A percentile compares a stretch with the other conserved stretches of the same genome.
phyloP scores from a whole-genome alignment of 768 basidiomycete species.

The Sporobolomyces phaffii region DNA sequence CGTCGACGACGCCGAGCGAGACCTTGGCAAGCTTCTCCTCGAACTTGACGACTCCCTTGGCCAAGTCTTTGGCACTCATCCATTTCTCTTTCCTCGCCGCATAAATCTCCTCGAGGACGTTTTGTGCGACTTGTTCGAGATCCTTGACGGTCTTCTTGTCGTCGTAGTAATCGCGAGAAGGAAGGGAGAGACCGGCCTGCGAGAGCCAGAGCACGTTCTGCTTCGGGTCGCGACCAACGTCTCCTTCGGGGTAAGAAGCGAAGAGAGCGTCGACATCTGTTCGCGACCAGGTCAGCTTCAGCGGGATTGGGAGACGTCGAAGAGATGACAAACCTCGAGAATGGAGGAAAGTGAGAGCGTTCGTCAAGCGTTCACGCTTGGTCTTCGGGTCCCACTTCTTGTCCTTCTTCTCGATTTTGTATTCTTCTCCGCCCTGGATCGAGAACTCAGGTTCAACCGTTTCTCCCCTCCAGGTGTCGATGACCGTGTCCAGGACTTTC shows the following conservation, averaged over 20 bases:
- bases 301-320: background rate
- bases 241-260: constrained; percentile 24
- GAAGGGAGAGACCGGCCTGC: constrained; percentile 35
- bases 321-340: constrained; percentile 60
- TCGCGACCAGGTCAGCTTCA: background rate
- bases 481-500: constrained; percentile 59
- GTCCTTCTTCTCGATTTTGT: constrained; percentile 2
- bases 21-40: constrained; percentile 72
- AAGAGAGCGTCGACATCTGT: constrained; percentile 28
- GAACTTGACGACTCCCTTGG: constrained; percentile 66
- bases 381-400: constrained; percentile 41
- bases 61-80: constrained; percentile 51
- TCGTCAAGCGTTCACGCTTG: constrained; percentile 58
- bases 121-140: constrained; percentile 64
- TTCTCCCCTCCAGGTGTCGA: constrained; percentile 51
- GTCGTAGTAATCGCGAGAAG: constrained; percentile 73
- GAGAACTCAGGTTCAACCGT: background rate
- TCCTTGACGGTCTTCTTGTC: constrained; percentile 64
- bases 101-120: constrained; percentile 59
- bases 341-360: constrained; percentile 76
- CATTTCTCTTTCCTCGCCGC: constrained; percentile 50
- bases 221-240: constrained; percentile 31
- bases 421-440: background rate
- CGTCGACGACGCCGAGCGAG: constrained; percentile 67
- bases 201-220: constrained; percentile 36